Evolutionary conservation across 768 basidiomycete genomes (phyloP), one percentile per base, ranked within the genome.

Genomic region (Podaxis sp.): DNA sequence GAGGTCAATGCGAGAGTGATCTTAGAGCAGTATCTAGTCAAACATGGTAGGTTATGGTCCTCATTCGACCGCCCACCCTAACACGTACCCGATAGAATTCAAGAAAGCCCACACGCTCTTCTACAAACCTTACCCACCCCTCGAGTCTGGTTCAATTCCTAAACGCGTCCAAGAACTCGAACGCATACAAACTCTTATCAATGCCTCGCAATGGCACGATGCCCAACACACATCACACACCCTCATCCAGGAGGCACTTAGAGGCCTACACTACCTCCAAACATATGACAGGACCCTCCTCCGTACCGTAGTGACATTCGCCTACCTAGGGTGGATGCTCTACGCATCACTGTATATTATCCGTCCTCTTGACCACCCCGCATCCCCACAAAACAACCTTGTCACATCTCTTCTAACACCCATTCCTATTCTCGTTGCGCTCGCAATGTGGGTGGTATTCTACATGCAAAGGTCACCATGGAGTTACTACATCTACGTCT

Each of bases 221-320:
- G 85, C 84, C 0, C 82, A 87, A 37, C 66, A 70, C 11, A 70
- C 72, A 24, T 85, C 88, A 1, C 70, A 75, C 2, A 73, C 80
- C 20, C 78, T 93, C 11, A 87, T 91, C 50, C 64, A 79, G 38
- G 67, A 76, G 11, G 78, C 82, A 5, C 76, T 93, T 4, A 74
- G 77, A 40, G 92, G 91, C 0, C 74, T 93, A 36, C 85, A 87
- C 33, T 94, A 94, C 69, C 82, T 94, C 4, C 89, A 94, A 72
- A 93, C 90, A 71, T 95, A 94, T 71, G 91, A 95, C 70, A 86
- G 90, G 17, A 76, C 84, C 33, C 74, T 94, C 50, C 87, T 95
- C 30, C 84, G 87, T 15, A 75, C 69, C 2, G 85, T 95, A 65
- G 92, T 93, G 56, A 82, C 82, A 1, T 70, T 80, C 6, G 91